Conservation (phyloP, 2,329 filamentous ascomycete species). For the Beauveria sp. region DNA sequence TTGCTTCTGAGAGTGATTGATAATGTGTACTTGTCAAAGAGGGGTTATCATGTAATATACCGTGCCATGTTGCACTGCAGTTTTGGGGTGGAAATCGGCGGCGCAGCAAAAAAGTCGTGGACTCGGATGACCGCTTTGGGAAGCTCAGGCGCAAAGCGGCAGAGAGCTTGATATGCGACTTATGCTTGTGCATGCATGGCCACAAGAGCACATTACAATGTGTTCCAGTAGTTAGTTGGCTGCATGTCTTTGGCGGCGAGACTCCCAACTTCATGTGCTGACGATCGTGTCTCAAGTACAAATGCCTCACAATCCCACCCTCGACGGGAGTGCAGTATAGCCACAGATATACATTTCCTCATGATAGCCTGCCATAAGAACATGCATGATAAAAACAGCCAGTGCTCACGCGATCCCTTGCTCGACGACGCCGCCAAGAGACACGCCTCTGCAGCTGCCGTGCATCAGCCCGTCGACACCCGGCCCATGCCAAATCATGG, state of each 20-base stretch:
- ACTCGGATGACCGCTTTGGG: constrained; percentile 4
- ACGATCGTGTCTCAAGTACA: background rate
- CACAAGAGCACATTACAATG: background rate
- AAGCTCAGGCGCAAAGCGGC: background rate
- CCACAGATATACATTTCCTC: too few species aligned
- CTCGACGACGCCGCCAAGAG: background rate
- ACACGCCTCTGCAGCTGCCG: background rate
- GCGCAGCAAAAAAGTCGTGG: background rate
- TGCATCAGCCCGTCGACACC: background rate
- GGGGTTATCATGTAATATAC: background rate
- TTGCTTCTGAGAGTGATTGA: background rate
- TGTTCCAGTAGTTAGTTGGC: background rate
- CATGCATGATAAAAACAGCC: too few species aligned
- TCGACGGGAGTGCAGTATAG: too few species aligned
- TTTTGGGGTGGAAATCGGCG: background rate
- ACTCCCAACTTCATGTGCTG: too few species aligned
- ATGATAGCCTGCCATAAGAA: too few species aligned
- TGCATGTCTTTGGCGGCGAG: background rate
- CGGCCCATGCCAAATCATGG: background rate
- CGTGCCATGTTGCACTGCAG: background rate
- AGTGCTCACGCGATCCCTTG: background rate
- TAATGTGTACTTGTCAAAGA: background rate
- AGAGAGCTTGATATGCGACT: background rate
- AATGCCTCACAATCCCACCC: too few species aligned
- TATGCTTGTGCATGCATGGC: background rate